Evolutionary conservation across 371 early-diverging fungal genomes (phyloP).

Genomic region (Mortierella sp.): DNA sequence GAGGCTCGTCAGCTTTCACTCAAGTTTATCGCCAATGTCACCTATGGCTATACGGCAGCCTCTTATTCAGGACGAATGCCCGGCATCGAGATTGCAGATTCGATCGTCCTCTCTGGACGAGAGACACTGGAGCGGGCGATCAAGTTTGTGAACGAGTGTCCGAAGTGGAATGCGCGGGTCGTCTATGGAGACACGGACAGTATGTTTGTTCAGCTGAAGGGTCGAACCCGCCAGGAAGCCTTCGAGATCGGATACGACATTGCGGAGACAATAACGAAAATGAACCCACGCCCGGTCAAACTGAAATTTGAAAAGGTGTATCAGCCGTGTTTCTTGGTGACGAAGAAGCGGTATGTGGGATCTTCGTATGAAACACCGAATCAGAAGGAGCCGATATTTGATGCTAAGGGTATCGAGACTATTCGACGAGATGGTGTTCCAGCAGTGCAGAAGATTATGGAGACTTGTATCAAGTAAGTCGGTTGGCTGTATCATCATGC

Average conservation of each 20-base stretch:
- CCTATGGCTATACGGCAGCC: slow-evolving; percentile 91
- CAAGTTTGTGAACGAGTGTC: slow-evolving; percentile 67
- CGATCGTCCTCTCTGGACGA: slow-evolving; percentile 88
- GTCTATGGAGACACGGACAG: slow-evolving; percentile 96
- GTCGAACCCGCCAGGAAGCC: slow-evolving; percentile 75
- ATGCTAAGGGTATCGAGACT: slow-evolving; percentile 96
- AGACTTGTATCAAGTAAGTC: slow-evolving; percentile 77
- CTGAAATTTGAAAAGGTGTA: slow-evolving; percentile 96
- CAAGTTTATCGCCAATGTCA: slow-evolving; percentile 93
- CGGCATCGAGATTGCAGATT: slow-evolving; percentile 88
- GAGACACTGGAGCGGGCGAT: slow-evolving; percentile 85
- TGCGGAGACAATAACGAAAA: slow-evolving; percentile 73
- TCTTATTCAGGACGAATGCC: slow-evolving; percentile 93
- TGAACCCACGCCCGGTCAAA: slow-evolving; percentile 83
- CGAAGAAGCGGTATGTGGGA: slow-evolving; percentile 94
- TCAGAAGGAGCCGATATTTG: slow-evolving; percentile 78
- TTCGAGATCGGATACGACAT: slow-evolving; percentile 85
- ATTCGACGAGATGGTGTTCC: slow-evolving; percentile 89
- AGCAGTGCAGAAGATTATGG: slow-evolving; percentile 81
- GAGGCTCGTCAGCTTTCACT: slow-evolving; percentile 86
- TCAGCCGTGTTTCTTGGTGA: slow-evolving; percentile 83
- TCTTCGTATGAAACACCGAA: slow-evolving; percentile 76
- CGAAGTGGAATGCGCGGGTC: slow-evolving; percentile 80
- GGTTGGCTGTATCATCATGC: neutral
- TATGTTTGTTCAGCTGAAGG: slow-evolving; percentile 84